Evolutionary conservation across 2,329 filamentous ascomycete species (phyloP), one percentile per base, ranked within the genome.

Genomic region (Paracorniculantispora psalliotae): DNA sequence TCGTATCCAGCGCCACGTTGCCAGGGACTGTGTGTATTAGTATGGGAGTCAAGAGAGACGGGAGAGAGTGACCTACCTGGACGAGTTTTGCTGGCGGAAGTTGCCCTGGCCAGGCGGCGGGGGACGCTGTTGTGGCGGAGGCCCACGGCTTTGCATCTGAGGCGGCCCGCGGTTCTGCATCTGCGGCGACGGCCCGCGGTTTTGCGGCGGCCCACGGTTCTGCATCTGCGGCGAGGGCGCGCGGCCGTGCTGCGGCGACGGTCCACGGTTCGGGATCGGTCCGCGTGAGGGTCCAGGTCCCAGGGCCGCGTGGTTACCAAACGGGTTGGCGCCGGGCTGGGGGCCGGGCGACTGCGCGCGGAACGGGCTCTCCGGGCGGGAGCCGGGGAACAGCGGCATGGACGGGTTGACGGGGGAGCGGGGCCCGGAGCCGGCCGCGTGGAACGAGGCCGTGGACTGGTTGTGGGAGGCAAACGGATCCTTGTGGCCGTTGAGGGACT

Each of bases 1-100:
- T 78, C 75, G 63, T 78, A 78, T 43, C 75, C 75, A 48, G 75
- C 75, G 61, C 75, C 75, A 61, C 75, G 75, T 64, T 78, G 75
- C 75, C 75, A 78, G 26, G 75, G 75, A 65, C 75, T 77, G 49
- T 59, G 26, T 41, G 17, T 30, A 57, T 66, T 61, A 67, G 68
- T 35, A 56, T n/a, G 15, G 5, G 15, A 23, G 26, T 23, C 1
- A 21, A 19, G 10, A 48, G 23, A 28, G 30, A 57, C 59, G 57
- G 17, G 8, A 1, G n/a, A 7, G 47, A 44, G 33, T 23, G 19
- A 3, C 4, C 19, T 65, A 77, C 74, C 75, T 77, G 8, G 73
- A 67, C 57, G 70, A 73, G 65, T 76, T 75, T 63, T 76, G 74
- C 60, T 68, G 64, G 61, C 72, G 69, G 25, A 50, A 57, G 57